Percentiles rank a stretch among this genome's conserved stretches.
Conservation (phyloP, 1,284 basidiomycete species). For the Serendipita sp. region DNA sequence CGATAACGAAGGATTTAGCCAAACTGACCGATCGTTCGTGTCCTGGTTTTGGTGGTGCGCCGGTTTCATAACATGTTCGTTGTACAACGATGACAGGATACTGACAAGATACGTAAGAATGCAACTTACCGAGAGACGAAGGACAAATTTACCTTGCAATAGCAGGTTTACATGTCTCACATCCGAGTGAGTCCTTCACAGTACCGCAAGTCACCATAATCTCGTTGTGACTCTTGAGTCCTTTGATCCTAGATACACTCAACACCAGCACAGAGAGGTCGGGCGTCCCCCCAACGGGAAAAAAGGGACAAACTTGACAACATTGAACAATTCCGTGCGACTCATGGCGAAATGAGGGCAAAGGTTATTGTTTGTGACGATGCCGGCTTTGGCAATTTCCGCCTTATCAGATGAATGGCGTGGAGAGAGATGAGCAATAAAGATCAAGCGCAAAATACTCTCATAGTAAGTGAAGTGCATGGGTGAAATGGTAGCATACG, state of each 20-base stretch:
- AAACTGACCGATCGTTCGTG: constrained; percentile 37
- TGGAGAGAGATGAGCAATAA: no score
- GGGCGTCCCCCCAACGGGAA: not conserved
- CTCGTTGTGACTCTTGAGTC: constrained; percentile 40
- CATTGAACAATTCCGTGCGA: constrained; percentile 53
- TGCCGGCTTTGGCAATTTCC: constrained; percentile 58
- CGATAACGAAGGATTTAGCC: not conserved
- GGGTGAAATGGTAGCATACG: not conserved
- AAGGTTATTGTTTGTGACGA: constrained; percentile 44
- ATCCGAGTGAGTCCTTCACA: constrained; percentile 41
- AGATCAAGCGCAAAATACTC: constrained; percentile 6
- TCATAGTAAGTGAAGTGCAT: constrained; percentile 15
- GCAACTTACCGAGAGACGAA: no score
- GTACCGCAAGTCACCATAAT: constrained; percentile 41
- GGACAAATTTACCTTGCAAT: constrained; percentile 25
- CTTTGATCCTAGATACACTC: constrained; percentile 33
- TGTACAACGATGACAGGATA: constrained; percentile 55
- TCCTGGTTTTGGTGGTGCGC: constrained; percentile 58
- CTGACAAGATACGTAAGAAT: constrained; percentile 17
- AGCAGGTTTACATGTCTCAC: constrained; percentile 61
- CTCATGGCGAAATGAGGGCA: constrained; percentile 59
- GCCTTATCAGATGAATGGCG: constrained; percentile 17
- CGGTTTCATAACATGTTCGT: constrained; percentile 54
- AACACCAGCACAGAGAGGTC: not conserved
- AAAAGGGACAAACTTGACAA: constrained; percentile 33